A percentile compares a stretch with the other conserved stretches of the same genome.
phyloP scores from a whole-genome alignment of 176 grass and related monocot species.

The Rhynchospora pubera region DNA sequence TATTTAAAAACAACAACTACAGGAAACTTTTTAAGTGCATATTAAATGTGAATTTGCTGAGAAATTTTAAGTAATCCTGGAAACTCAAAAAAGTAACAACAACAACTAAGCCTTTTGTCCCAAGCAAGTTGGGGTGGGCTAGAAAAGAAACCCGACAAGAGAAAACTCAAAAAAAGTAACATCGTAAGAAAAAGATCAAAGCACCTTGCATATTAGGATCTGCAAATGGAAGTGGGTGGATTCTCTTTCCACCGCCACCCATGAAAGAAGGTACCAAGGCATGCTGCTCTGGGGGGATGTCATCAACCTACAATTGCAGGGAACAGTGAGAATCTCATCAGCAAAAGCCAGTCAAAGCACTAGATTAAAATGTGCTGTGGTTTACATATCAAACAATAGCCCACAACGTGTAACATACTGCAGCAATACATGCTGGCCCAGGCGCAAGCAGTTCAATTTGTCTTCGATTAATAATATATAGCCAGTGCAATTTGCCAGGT shows the following conservation, averaged over 20 bases:
- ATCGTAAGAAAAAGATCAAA: background rate
- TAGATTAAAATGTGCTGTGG: background rate
- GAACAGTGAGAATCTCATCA: background rate
- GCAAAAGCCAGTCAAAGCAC: background rate
- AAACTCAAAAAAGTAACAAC: background rate
- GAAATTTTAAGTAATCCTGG: background rate
- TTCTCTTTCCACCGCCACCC: constrained; percentile 67
- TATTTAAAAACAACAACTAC: background rate
- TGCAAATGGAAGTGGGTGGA: constrained; percentile 73
- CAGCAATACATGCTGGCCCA: too few species aligned
- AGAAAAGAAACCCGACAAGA: too few species aligned
- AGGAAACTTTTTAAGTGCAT: background rate
- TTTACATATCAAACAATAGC: too few species aligned
- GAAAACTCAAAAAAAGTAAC: background rate
- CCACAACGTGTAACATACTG: too few species aligned
- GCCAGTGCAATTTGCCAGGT: background rate
- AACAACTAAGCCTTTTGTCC: too few species aligned
- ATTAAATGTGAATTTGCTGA: background rate
- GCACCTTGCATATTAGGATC: constrained; percentile 67
- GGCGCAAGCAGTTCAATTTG: background rate
- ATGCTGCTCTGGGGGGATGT: constrained; percentile 90
- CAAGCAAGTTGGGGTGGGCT: too few species aligned
- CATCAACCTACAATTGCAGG: constrained; percentile 49
- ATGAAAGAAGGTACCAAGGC: constrained; percentile 83
- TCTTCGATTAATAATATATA: background rate